Evolutionary conservation across 768 basidiomycete species (phyloP), one percentile per base, ranked within the genome.

Genomic region (Suillus weaverae): DNA sequence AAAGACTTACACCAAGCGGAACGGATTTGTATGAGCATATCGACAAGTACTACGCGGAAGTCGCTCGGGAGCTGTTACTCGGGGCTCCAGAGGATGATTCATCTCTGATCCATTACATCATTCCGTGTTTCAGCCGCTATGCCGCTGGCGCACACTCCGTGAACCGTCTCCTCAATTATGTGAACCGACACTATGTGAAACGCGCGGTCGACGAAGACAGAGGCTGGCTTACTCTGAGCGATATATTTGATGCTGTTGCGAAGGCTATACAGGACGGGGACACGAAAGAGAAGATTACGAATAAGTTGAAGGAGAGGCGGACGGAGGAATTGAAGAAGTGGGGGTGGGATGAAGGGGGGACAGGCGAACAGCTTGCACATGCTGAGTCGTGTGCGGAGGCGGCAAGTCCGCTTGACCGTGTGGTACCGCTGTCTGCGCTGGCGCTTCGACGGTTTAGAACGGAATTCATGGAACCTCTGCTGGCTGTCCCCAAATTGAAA

Each of bases 331-430:
- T 92, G 60, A 85, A 81, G 76, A 86, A 85, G 75, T 92, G 90
- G 89, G 90, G 90, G 11, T 89, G 84, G 69, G 73, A 78, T 54
- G 84, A 84, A 13, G 84, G 81, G 32, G 86, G 80, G 18, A 71
- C 84, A 22, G 66, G 75, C 20, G 85, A 85, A 68, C 70, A 76
- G 53, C 71, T 87, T 65, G 82, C 81, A 8, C 75, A 81, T 60
- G 88, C 89, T 33, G 90, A 92, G 74, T 83, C 87, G 18, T 85
- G 84, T 70, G 90, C 89, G 38, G 90, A 92, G 75, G 89, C 91
- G 5, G 89, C 89, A 59, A 92, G 90, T 69, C 69, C 85, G 54
- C 74, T 76, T 30, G 89, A 91, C 69, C 87, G 90, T 56, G 78
- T 91, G 70, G 83, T 92, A 64, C 84, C 85, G 22, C 76, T 92